Evolutionary conservation across 208 protist genomes (phyloP).

Genomic region (Trypanosoma vivax): DNA sequence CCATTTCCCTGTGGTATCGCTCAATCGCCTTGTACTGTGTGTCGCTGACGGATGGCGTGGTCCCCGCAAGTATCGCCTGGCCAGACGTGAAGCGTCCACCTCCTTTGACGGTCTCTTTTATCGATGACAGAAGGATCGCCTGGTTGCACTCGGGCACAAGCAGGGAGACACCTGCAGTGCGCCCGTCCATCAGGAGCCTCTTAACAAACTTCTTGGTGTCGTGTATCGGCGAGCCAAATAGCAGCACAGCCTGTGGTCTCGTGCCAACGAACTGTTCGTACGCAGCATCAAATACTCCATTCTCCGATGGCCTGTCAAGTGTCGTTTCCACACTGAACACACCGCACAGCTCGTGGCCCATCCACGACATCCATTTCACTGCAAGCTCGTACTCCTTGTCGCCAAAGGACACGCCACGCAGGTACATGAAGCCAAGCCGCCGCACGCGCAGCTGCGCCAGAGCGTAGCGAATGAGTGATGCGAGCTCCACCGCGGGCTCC

Average conservation of each 20-base stretch:
- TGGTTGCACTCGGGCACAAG: conserved; percentile 6
- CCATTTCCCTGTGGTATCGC: conserved; percentile 3
- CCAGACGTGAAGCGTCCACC: neutral
- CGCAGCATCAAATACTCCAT: conserved; percentile 1
- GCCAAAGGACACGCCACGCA: conserved; percentile 3
- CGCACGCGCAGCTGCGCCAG: conserved; percentile 17
- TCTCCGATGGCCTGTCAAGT: neutral
- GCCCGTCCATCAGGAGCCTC: conserved; percentile 5
- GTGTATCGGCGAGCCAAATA: conserved; percentile 2
- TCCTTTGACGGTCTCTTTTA: neutral
- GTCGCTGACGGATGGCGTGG: conserved; percentile 12
- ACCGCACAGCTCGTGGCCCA: conserved; percentile 17
- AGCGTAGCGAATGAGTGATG: conserved; percentile 24
- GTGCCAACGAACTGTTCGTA: conserved; percentile 12
- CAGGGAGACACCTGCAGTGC: conserved; percentile 7
- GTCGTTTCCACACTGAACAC: conserved; percentile 15
- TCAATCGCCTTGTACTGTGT: conserved; percentile 5
- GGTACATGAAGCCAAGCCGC: conserved; percentile 25
- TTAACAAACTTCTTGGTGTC: conserved; percentile 13
- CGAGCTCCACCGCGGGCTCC: conserved; percentile 28
- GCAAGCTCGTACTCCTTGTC: neutral
- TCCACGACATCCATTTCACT: conserved; percentile 5
- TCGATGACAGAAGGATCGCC: neutral
- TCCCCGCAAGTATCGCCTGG: conserved; percentile 9
- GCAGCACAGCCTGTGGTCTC: conserved; percentile 15